Evolutionary conservation across 2,329 filamentous ascomycete genomes (phyloP), one percentile per base, ranked within the genome.

Genomic region (Calonectria ilicicola): DNA sequence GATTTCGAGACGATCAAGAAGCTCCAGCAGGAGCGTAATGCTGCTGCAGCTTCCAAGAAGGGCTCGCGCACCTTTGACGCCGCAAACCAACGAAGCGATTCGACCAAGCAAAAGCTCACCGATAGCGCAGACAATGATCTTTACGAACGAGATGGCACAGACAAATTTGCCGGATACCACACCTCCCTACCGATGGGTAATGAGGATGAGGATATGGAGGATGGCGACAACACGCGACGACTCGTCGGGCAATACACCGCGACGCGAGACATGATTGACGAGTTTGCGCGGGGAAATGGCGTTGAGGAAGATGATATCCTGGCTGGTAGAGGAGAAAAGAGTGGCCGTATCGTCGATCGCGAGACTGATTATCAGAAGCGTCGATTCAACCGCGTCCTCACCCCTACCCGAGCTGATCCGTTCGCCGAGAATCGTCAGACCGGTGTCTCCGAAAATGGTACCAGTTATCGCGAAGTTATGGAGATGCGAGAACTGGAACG

Each of bases 291-390:
- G 67, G 96, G 96, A 68, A 89, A 90, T 74, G 96, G 94, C 51
- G 95, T 96, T 29, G 96, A 98, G 82, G 96, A 98, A 85, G 95
- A 96, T 72, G 97, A 99, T 80, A 93, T 96, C 8, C 88, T 99
- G 74, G 89, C 95, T 64, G 94, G 93, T 53, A 91, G 93, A 78
- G 90, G 91, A 78, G 97, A 98, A 87, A 94, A 96, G 85, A 94
- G 95, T 83, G 95, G 94, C 70, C 93, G 96, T 79, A 98, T 99
- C 81, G 89, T 93, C 73, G 96, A 97, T 82, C 93, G 97, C 80
- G 96, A 98, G 87, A 97, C 95, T 75, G 96, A 98, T 82, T 99
- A 99, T 83, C 97, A 99, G 86, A 98, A 98, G 86, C 94, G 96
- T 77, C 92, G 96, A 72, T 97, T 98, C 84, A 93, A 98, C 82